Percentiles rank a stretch among this genome's conserved stretches.
Conservation (phyloP, 192 early-diverging fungal genomes). For the Haplosporangium gracile region DNA sequence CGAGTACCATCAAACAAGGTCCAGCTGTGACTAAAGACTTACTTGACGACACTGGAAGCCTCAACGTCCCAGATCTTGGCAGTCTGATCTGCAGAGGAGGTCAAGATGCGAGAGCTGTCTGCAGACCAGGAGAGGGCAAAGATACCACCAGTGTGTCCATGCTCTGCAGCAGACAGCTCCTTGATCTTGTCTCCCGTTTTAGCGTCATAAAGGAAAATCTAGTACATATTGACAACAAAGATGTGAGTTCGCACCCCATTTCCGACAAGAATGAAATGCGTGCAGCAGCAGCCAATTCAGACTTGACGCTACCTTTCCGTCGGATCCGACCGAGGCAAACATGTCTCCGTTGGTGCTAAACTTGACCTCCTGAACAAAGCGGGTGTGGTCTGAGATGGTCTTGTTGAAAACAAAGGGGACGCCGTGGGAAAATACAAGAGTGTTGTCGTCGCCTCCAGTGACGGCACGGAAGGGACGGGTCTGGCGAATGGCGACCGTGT, state of each 20-base stretch:
- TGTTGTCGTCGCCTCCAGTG: conserved; percentile 91
- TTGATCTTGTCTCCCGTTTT: conserved; percentile 86
- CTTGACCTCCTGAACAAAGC: conserved; percentile 92
- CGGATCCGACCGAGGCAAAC: conserved; percentile 88
- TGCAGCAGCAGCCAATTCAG: not conserved
- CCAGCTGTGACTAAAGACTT: conserved; percentile 13
- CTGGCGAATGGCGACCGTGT: conserved; percentile 91
- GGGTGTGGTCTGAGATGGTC: conserved; percentile 82
- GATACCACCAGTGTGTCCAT: conserved; percentile 83
- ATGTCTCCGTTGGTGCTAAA: conserved; percentile 86
- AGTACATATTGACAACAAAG: not conserved
- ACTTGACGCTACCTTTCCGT: conserved; percentile 75
- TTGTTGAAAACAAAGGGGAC: conserved; percentile 90
- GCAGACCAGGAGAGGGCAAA: conserved; percentile 91
- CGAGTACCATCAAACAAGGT: not conserved
- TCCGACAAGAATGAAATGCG: not conserved
- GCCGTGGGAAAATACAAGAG: conserved; percentile 91
- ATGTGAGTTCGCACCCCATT: not conserved
- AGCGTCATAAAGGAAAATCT: conserved; percentile 94
- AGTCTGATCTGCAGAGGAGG: conserved; percentile 89
- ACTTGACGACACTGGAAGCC: conserved; percentile 73
- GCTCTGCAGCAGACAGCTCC: conserved; percentile 59
- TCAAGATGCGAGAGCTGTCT: conserved; percentile 80
- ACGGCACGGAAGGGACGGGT: conserved; percentile 92
- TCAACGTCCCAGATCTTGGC: conserved; percentile 93